Percentiles rank a stretch among this genome's conserved stretches.
These are phyloP conservation scores for Peronospora destructor DNA, from an alignment of 352 stramenopile species.

Conservation along the genomic window DNA sequence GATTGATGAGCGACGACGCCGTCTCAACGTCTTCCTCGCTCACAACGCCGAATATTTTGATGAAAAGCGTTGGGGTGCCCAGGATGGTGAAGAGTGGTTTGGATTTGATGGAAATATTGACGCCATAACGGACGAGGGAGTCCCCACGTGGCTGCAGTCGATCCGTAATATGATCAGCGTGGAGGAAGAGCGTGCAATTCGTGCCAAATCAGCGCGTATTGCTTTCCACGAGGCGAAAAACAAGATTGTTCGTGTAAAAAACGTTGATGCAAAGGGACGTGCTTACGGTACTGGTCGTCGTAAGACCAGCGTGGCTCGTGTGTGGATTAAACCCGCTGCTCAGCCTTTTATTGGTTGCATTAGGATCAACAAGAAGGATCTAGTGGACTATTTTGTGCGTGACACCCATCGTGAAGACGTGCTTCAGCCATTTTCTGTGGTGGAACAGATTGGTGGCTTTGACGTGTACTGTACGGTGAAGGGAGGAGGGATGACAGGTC, in stretches of 20 bases:
- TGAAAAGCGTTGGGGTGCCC: slow-evolving; percentile 53
- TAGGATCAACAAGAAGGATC: slow-evolving; percentile 90
- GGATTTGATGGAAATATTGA: slow-evolving; percentile 77
- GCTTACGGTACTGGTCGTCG: slow-evolving; percentile 89
- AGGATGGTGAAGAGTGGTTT: slow-evolving; percentile 72
- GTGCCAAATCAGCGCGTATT: slow-evolving; percentile 56
- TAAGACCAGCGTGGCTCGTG: slow-evolving; percentile 90
- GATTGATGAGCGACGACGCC: slow-evolving; percentile 19
- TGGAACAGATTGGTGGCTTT: slow-evolving; percentile 77
- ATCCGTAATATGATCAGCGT: slow-evolving; percentile 65
- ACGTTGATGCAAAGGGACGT: slow-evolving; percentile 70
- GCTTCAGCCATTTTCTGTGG: slow-evolving; percentile 68
- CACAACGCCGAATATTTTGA: slow-evolving; percentile 61
- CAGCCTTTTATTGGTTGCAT: slow-evolving; percentile 83
- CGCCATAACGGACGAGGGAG: slow-evolving; percentile 64
- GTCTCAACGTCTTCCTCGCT: slow-evolving; percentile 26
- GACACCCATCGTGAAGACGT: slow-evolving; percentile 87
- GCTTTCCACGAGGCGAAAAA: slow-evolving; percentile 66
- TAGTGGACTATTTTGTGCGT: slow-evolving; percentile 91
- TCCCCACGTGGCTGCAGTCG: slow-evolving; percentile 76
- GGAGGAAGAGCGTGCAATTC: slow-evolving; percentile 56
- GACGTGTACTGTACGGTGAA: slow-evolving; percentile 89
- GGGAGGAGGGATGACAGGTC: slow-evolving; percentile 89
- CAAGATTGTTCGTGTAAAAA: slow-evolving; percentile 60
- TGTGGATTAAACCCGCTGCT: slow-evolving; percentile 87